Percentiles rank a stretch among this genome's conserved stretches.
Evolutionary conservation across 2,329 filamentous ascomycete species (phyloP).

Genomic region (Cercospora beticola): DNA sequence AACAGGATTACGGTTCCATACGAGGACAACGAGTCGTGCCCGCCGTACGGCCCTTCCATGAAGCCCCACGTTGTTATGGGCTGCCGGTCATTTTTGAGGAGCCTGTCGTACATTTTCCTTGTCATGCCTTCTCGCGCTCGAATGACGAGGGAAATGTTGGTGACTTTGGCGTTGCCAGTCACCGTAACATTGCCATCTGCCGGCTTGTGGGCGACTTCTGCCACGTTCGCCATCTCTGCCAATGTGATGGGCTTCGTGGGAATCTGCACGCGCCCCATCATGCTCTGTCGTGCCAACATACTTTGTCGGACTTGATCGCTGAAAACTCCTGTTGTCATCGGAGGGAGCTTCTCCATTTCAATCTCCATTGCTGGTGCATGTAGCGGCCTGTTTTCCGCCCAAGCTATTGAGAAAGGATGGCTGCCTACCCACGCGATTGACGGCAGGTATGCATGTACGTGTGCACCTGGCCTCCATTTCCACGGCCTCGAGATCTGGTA

Average conservation of each 20-base stretch:
- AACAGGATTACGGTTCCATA: conserved; percentile 79
- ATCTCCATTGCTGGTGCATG: conserved; percentile 35
- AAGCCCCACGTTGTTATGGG: conserved; percentile 63
- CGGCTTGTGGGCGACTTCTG: conserved; percentile 21
- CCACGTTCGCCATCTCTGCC: conserved; percentile 21
- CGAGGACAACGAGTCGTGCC: conserved; percentile 67
- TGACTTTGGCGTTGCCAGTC: conserved; percentile 38
- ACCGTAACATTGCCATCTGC: conserved; percentile 26
- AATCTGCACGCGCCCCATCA: conserved; percentile 10
- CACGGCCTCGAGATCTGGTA: conserved; percentile 58
- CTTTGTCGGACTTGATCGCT: conserved; percentile 14
- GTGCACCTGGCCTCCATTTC: conserved; percentile 56
- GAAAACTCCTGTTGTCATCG: conserved; percentile 11
- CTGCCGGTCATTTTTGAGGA: conserved; percentile 60
- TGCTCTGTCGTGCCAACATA: conserved; percentile 15
- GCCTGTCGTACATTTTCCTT: conserved; percentile 65
- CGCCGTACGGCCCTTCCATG: conserved; percentile 75
- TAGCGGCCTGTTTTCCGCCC: conserved; percentile 52
- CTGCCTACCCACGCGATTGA: conserved; percentile 44
- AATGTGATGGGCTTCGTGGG: conserved; percentile 15
- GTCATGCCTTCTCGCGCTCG: conserved; percentile 74
- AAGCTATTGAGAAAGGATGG: conserved; percentile 54
- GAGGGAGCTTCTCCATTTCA: conserved; percentile 38
- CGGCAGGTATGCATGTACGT: conserved; percentile 62
- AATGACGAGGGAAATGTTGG: conserved; percentile 67